A percentile compares a stretch with the other conserved stretches of the same genome.
phyloP scores from a whole-genome alignment of 1,139 yeast genomes.

The Diutina scorzettiae region DNA sequence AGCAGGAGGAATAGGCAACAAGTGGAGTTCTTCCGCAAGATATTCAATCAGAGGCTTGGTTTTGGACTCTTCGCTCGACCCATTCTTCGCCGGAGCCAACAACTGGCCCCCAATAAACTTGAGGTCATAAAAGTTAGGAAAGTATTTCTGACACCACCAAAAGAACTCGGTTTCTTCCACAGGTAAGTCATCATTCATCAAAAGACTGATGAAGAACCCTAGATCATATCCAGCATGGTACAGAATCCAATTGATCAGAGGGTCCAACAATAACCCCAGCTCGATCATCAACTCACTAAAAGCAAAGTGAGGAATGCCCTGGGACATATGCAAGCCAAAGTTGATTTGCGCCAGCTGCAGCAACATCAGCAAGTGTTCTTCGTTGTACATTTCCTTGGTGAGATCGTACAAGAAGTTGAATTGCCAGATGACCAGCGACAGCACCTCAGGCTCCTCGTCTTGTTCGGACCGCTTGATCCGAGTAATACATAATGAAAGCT shows the following conservation, averaged over 20 bases:
- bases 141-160: constrained; percentile 57
- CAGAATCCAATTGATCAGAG: constrained; percentile 74
- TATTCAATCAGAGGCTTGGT: constrained; percentile 37
- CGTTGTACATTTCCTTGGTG: constrained; percentile 66
- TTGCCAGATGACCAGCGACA: constrained; percentile 79
- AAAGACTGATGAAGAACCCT: constrained; percentile 73
- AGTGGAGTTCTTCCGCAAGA: constrained; percentile 46
- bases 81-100: constrained; percentile 12
- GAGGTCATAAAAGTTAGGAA: constrained; percentile 79
- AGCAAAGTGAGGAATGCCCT: constrained; percentile 69
- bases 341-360: constrained; percentile 77
- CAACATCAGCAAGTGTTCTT: constrained; percentile 59
- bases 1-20: constrained; percentile 37
- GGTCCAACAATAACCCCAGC: constrained; percentile 72
- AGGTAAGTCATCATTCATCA: constrained; percentile 71
- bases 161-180: constrained; percentile 70
- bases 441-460: constrained; percentile 44
- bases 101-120: constrained; percentile 61
- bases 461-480: constrained; percentile 37
- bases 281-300: constrained; percentile 81
- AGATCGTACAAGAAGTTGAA: constrained; percentile 82
- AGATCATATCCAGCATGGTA: constrained; percentile 93
- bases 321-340: constrained; percentile 59
- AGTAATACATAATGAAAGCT: constrained; percentile 75
- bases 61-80: constrained; percentile 9